Percentiles rank a stretch among this genome's conserved stretches.
Evolutionary conservation across 441 rosid species (phyloP).

Genomic region (Aleurites moluccanus): DNA sequence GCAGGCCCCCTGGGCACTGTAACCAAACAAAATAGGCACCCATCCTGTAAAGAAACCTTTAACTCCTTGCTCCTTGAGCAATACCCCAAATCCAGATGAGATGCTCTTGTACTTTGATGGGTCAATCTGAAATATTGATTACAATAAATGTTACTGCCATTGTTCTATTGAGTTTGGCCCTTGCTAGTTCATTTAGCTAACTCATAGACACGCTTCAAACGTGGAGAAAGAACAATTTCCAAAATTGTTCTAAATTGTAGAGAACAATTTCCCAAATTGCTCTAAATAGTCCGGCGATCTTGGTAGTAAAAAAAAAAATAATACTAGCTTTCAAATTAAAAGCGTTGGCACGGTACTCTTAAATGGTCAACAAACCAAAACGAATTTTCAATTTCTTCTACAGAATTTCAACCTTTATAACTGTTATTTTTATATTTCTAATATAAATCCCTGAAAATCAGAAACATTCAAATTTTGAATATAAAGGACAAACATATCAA

Average conservation of each 20-base stretch:
- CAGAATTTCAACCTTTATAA: too few relatives aligned
- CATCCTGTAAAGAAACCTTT: slow-evolving; percentile 94
- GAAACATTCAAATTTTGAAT: background rate
- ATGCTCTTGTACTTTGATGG: slow-evolving; percentile 93
- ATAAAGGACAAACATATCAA: background rate
- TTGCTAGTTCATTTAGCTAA: background rate
- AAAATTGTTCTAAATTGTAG: background rate
- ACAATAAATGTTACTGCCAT: background rate
- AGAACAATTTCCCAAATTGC: too few relatives aligned
- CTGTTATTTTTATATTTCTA: too few relatives aligned
- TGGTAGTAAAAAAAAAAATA: background rate
- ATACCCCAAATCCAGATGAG: slow-evolving; percentile 82
- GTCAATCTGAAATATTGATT: slow-evolving; percentile 55
- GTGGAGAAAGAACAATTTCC: background rate
- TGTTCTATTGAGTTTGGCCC: background rate
- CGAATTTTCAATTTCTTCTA: too few relatives aligned
- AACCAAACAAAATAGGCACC: slow-evolving; percentile 93
- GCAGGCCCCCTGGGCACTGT: slow-evolving; percentile 99
- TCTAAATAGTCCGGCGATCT: background rate
- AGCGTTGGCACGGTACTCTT: background rate
- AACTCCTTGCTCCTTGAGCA: slow-evolving; percentile 87
- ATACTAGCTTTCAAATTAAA: too few relatives aligned
- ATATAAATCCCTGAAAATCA: background rate
- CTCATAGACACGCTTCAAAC: background rate
- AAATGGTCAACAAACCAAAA: background rate